These are phyloP conservation scores for Hymenoscyphus infarciens DNA, from an alignment of 2,329 filamentous ascomycete genomes.

Conservation along the genomic window DNA sequence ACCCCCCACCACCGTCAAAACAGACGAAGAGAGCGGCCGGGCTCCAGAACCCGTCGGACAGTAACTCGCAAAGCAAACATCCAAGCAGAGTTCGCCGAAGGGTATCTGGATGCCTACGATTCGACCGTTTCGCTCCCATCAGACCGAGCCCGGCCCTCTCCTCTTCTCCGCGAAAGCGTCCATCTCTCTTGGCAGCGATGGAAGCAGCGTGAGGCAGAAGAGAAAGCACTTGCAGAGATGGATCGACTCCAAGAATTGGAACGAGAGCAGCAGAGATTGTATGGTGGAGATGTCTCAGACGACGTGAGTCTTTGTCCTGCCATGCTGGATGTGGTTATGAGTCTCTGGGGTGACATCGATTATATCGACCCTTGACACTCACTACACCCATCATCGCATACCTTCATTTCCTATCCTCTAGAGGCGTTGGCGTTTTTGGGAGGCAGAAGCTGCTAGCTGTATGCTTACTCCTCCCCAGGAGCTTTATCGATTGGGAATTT, in stretches of 20 bases:
- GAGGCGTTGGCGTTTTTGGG: background rate
- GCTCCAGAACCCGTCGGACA: conserved; percentile 31
- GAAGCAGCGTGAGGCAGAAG: conserved; percentile 31
- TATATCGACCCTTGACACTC: conserved; percentile 33
- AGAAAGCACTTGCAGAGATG: conserved; percentile 24
- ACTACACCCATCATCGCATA: conserved; percentile 3
- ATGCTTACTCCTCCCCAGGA: conserved; percentile 32
- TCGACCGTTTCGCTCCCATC: conserved; percentile 26
- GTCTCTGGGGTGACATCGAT: conserved; percentile 35
- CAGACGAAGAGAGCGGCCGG: conserved; percentile 33
- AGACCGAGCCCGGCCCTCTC: conserved; percentile 29
- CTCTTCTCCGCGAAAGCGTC: conserved; percentile 33
- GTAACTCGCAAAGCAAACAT: conserved; percentile 28
- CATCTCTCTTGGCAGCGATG: conserved; percentile 34
- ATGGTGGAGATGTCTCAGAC: conserved; percentile 33
- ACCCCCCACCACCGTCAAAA: conserved; percentile 32
- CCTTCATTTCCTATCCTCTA: background rate
- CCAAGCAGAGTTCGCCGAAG: conserved; percentile 27
- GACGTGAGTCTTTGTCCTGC: conserved; percentile 34
- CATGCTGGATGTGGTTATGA: conserved; percentile 34
- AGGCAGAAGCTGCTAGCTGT: conserved; percentile 16
- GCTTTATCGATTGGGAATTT: conserved; percentile 23
- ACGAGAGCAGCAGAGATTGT: conserved; percentile 30
- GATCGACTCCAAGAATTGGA: conserved; percentile 26
- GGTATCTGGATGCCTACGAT: conserved; percentile 30